Percentiles rank a stretch among this genome's conserved stretches.
These are phyloP conservation scores for Triglochin maritima DNA, from an alignment of 106 monocot genomes.

Conservation along the genomic window DNA sequence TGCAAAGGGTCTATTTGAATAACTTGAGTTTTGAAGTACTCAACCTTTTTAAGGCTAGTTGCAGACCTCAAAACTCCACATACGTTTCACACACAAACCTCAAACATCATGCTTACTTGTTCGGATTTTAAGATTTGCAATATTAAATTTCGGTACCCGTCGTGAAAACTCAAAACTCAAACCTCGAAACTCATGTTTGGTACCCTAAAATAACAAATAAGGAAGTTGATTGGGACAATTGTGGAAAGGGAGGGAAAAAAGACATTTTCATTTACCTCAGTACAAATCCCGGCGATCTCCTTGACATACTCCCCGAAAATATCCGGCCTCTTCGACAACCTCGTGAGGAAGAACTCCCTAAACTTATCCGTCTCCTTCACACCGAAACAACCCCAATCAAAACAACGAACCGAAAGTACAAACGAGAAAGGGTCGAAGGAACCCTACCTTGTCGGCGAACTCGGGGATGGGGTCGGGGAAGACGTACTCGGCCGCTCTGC, in stretches of 20 bases:
- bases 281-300: slow-evolving; percentile 43
- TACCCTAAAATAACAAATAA: neutral
- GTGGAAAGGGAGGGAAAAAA: neutral
- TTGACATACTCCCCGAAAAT: slow-evolving; percentile 44
- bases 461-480: slow-evolving; percentile 67
- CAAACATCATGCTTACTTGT: too few relatives aligned
- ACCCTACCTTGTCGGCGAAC: slow-evolving; percentile 49
- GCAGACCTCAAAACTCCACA: too few relatives aligned
- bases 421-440: neutral
- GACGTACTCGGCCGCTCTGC: slow-evolving; percentile 37
- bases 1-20: too few relatives aligned
- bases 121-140: too few relatives aligned
- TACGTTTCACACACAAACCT: too few relatives aligned
- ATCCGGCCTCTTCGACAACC: slow-evolving; percentile 43
- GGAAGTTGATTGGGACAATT: neutral
- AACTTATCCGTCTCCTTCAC: slow-evolving; percentile 55
- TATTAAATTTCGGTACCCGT: too few relatives aligned
- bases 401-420: neutral
- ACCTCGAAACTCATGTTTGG: too few relatives aligned
- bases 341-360: slow-evolving; percentile 32
- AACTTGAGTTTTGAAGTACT: too few relatives aligned
- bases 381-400: slow-evolving; percentile 1
- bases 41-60: too few relatives aligned
- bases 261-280: slow-evolving; percentile 26
- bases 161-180: too few relatives aligned